Conservation (phyloP, 106 monocot species). For the Acorus gramineus region DNA sequence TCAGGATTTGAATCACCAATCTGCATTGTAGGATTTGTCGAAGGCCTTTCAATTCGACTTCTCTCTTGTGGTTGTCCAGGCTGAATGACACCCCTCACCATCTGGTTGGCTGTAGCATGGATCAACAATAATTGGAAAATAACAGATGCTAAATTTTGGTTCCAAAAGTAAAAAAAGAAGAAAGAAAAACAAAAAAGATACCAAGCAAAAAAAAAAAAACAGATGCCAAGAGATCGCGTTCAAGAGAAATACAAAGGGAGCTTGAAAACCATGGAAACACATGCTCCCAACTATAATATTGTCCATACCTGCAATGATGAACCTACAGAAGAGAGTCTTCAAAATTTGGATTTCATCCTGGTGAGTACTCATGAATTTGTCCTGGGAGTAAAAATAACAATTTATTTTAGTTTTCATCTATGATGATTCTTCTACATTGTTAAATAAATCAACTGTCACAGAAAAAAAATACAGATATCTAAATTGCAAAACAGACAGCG, state of each 20-base stretch:
- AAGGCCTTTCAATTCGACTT: slow-evolving; percentile 2
- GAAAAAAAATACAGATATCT: too few relatives aligned
- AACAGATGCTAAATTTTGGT: too few relatives aligned
- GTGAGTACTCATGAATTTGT: slow-evolving; percentile 36
- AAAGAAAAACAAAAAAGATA: not conserved
- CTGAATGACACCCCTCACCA: slow-evolving; percentile 6
- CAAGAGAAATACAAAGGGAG: not conserved
- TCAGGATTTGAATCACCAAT: slow-evolving; percentile 1
- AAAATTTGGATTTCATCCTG: slow-evolving; percentile 38
- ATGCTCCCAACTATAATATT: not conserved
- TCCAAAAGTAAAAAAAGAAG: not conserved
- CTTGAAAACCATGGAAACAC: not conserved
- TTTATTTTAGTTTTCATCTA: too few relatives aligned
- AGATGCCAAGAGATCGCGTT: not conserved
- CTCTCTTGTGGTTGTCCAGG: not conserved
- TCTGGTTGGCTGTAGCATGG: slow-evolving; percentile 8
- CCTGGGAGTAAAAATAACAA: slow-evolving; percentile 7
- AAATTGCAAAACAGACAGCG: too few relatives aligned
- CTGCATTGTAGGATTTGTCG: not conserved
- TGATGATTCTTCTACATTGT: too few relatives aligned
- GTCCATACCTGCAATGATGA: slow-evolving; percentile 30
- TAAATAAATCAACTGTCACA: too few relatives aligned
- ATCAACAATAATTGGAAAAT: too few relatives aligned
- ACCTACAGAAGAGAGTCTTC: slow-evolving; percentile 21
- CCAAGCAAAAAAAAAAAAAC: not conserved